These are phyloP conservation scores for Amaranthus cruentus DNA, from an alignment of 148 eudicot species.

Conservation along the genomic window DNA sequence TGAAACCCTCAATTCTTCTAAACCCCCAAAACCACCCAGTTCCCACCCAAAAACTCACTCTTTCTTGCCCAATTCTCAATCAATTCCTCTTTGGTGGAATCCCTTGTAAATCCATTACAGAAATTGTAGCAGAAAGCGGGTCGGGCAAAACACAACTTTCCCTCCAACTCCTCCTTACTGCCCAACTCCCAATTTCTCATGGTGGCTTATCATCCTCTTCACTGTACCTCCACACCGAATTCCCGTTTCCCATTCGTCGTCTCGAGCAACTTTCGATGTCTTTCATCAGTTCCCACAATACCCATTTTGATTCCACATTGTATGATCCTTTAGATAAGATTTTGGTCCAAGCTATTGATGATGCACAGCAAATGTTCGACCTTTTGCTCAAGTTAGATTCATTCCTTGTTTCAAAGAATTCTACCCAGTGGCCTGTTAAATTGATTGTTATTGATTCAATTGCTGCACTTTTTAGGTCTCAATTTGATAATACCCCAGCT, in stretches of 20 bases:
- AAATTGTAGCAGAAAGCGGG: constrained; percentile 76
- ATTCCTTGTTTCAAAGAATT: constrained; percentile 28
- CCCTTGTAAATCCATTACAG: constrained; percentile 70
- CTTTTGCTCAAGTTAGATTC: constrained; percentile 55
- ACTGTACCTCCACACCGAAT: constrained; percentile 71
- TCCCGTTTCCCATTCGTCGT: constrained; percentile 78
- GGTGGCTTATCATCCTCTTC: constrained; percentile 64
- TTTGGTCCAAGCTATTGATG: constrained; percentile 34
- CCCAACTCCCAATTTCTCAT: constrained; percentile 56
- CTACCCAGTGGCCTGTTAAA: constrained; percentile 36
- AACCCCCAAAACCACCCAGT: constrained; percentile 26
- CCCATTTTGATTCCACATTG: constrained; percentile 11
- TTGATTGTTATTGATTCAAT: constrained; percentile 72
- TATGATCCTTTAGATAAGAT: constrained; percentile 44
- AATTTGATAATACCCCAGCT: constrained; percentile 53
- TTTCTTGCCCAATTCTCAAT: constrained; percentile 62
- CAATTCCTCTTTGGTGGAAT: constrained; percentile 67
- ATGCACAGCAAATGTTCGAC: constrained; percentile 76
- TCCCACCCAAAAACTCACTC: constrained; percentile 40
- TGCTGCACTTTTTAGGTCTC: constrained; percentile 70
- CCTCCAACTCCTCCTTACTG: constrained; percentile 80
- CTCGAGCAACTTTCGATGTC: constrained; percentile 50
- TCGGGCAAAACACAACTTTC: constrained; percentile 82
- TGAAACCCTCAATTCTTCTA: constrained; percentile 54
- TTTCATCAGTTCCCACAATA: constrained; percentile 24